Evolutionary conservation across 257 asterid genomes (phyloP), one percentile per base, ranked within the genome.

Genomic region (Gynochthodes officinalis): DNA sequence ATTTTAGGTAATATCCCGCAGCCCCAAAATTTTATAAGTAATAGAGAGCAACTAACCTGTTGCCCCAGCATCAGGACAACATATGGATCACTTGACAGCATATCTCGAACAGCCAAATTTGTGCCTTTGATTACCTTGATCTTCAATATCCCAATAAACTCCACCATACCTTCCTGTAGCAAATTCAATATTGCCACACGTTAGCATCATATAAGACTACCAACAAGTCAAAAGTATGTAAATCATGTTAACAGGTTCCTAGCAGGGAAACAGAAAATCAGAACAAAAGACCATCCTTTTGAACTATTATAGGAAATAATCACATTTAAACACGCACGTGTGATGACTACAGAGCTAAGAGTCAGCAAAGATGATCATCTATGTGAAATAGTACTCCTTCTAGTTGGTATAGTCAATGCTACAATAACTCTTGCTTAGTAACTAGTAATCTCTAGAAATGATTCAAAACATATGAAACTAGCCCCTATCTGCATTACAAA

Each of bases 71-170:
- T 83, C 83, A 92, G 63, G 74, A 95, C 89, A 67, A 92, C 96
- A 71, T 95, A 95, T 15, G 99, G 99, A 84, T 95, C 99, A 73
- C 99, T 95, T 18, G 99, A 84, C 61, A 88, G 81, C 96, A 92
- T 86, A 80, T 95, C 99, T 58, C 99, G 90, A 69, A 92, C 75
- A 46, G 98, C 99, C 85, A 95, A 80, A 76, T 95, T 89, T 59
- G 88, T 79, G 73, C 99, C 99, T 82, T 79, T 87, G 43, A 92
- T 66, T 72, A 95, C 90, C 86, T 82, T 89, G 66, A 89, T 63
- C 86, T 88, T 95, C 89, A 95, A 75, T 86, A 86, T 75, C 55
- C 99, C 99, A 76, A 95, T 92, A 79, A 85, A 92, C 82, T 92
- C 98, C 84, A 89, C 94, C 95, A 90, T 82, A 78, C 96, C 99